Evolutionary conservation across 2,329 filamentous ascomycete genomes (phyloP).

Genomic region (Aspergillus sp.): DNA sequence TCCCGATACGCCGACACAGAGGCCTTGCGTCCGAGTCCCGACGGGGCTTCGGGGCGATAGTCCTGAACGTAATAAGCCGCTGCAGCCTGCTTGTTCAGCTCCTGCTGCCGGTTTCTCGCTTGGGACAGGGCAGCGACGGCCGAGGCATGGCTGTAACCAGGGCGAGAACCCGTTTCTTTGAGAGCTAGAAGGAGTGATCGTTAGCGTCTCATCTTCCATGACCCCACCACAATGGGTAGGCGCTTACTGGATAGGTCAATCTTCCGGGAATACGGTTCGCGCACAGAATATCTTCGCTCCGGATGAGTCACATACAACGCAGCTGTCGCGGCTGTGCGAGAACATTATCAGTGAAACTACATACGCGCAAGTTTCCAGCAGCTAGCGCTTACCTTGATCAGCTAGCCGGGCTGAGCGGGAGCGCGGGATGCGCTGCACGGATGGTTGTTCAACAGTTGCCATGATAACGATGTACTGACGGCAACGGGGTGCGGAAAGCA

Average conservation of each 20-base stretch:
- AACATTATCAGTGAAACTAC: slow-evolving; percentile 1
- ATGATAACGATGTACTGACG: slow-evolving; percentile 20
- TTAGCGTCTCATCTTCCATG: neutral
- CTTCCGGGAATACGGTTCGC: slow-evolving; percentile 19
- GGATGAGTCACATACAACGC: slow-evolving; percentile 57
- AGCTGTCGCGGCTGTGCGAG: slow-evolving; percentile 55
- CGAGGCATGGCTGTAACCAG: slow-evolving; percentile 55
- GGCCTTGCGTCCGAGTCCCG: slow-evolving; percentile 69
- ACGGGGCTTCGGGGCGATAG: slow-evolving; percentile 55
- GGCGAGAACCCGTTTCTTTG: slow-evolving; percentile 56
- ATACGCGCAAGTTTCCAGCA: slow-evolving; percentile 1
- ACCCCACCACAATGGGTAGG: neutral
- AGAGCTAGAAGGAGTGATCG: slow-evolving; percentile 15
- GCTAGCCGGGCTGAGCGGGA: slow-evolving; percentile 29
- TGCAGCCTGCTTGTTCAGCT: slow-evolving; percentile 49
- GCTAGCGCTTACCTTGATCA: slow-evolving; percentile 31
- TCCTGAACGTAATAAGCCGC: slow-evolving; percentile 60
- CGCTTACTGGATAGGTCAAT: slow-evolving; percentile 24
- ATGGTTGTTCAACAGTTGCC: slow-evolving; percentile 31
- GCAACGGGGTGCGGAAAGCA: slow-evolving; percentile 8
- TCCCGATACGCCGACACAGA: slow-evolving; percentile 61
- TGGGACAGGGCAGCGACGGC: slow-evolving; percentile 76
- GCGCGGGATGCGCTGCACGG: slow-evolving; percentile 14
- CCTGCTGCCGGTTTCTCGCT: slow-evolving; percentile 66
- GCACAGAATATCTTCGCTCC: slow-evolving; percentile 30